Base-by-base conservation (phyloP, 176 grass and related monocot genomes). In the Bromus sterilis region DNA sequence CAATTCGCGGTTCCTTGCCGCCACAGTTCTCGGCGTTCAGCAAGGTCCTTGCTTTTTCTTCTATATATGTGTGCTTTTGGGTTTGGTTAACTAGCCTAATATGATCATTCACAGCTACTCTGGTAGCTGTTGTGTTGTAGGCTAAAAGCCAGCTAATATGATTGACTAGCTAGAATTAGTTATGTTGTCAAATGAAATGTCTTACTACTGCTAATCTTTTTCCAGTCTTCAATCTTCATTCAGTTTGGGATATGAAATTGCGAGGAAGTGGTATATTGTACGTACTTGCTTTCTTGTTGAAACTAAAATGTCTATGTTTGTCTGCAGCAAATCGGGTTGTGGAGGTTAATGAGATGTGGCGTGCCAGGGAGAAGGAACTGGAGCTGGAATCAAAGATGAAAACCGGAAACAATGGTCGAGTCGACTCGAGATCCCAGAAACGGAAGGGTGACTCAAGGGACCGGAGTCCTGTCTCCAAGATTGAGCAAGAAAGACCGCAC, bases 261-360 rank as follows among this genome's bases (percentile, higher is more conserved):
- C 40, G 74, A 10, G 7, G 66, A 24, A 68, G 25, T n/a, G n/a
- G n/a, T n/a, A n/a, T n/a, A n/a, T n/a, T n/a, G n/a, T n/a, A n/a
- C n/a, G n/a, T 42, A 20, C 21, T 20, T 4, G 14, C 11, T 49
- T 2, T 25, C 55, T n/a, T 20, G 2, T 25, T 53, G 8, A 66
- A 9, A 49, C n/a, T 51, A 0, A 26, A 26, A 0, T 9, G 16
- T 15, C 11, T 46, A 2, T 56, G 2, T 83, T 36, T 86, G 34
- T 23, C 29, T 75, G 59, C 83, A 94, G 86, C 91, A 67, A 94
- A 94, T 83, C 82, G 82, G 66, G 79, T 77, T 71, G 79, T 91
- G 28, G 91, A 90, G 82, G 85, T 94, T 46, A 65, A 83, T 53
- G 82, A 94, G 73, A 90, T 94, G 85, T 90, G 91, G 88, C 78